Evolutionary conservation across 148 eudicot genomes (phyloP).

Genomic region (Rhododendron griersonianum): DNA sequence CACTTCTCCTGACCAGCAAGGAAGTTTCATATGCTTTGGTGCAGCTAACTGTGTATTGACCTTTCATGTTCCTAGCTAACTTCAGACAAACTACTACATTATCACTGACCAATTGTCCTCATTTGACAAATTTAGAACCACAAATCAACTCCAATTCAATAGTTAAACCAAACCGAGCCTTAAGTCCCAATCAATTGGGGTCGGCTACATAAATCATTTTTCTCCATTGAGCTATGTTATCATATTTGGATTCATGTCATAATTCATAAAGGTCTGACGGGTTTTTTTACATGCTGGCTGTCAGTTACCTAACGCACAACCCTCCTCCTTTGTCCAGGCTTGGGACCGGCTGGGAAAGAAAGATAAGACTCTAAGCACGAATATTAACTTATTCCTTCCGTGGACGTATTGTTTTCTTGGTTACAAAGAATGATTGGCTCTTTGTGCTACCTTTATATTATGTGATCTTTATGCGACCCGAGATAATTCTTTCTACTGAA

Average conservation of each 20-base stretch:
- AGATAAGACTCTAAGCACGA: no score
- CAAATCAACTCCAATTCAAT: not conserved
- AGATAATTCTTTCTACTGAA: not conserved
- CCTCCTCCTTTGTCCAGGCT: no score
- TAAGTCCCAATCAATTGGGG: no score
- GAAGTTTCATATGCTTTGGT: not conserved
- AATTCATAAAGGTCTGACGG: no score
- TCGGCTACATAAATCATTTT: no score
- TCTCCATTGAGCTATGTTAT: no score
- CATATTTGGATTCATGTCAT: no score
- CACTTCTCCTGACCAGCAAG: not conserved
- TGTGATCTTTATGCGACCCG: not conserved
- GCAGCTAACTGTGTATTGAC: not conserved
- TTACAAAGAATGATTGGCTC: not conserved
- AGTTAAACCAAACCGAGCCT: not conserved
- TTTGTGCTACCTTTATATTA: not conserved
- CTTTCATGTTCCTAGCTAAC: not conserved
- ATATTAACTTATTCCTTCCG: not conserved
- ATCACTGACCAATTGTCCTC: no score
- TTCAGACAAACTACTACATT: no score
- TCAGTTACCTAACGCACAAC: no score
- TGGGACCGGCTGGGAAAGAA: no score
- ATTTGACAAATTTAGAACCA: not conserved
- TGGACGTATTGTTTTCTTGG: not conserved
- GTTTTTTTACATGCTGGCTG: no score